A percentile compares a stretch with the other conserved stretches of the same genome.
These are phyloP conservation scores for Fremontodendron californicum DNA, from an alignment of 345 rosid genomes.

Conservation along the genomic window DNA sequence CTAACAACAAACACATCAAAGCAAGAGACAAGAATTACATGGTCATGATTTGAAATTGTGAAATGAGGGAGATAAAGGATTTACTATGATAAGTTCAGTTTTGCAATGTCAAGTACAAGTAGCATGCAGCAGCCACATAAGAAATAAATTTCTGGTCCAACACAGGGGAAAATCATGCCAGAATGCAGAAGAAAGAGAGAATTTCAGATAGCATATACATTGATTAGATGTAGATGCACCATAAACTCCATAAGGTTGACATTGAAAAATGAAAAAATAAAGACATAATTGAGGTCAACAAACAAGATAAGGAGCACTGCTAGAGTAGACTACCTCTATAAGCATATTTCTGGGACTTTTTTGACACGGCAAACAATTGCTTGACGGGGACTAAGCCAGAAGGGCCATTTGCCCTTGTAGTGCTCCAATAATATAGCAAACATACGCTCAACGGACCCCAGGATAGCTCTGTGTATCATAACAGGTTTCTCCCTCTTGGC, in stretches of 20 bases:
- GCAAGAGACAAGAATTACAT: neutral
- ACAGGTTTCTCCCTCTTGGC: slow-evolving; percentile 77
- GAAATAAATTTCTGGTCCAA: neutral
- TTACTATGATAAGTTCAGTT: neutral
- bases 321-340: slow-evolving; percentile 43
- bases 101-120: neutral
- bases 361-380: slow-evolving; percentile 96
- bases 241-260: neutral
- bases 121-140: neutral
- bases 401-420: slow-evolving; percentile 98
- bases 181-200: neutral
- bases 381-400: slow-evolving; percentile 99
- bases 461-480: slow-evolving; percentile 92
- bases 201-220: neutral
- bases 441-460: slow-evolving; percentile 97
- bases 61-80: neutral
- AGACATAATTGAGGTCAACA: neutral
- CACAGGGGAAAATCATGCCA: neutral
- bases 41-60: neutral
- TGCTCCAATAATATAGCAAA: slow-evolving; percentile 89
- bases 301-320: neutral
- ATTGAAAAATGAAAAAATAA: neutral
- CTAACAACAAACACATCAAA: neutral
- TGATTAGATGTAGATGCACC: neutral
- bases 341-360: slow-evolving; percentile 74